Percentiles rank a stretch among this genome's conserved stretches.
These are phyloP conservation scores for Phylloporus sp. DNA, from an alignment of 1,284 basidiomycete genomes.

Conservation along the genomic window DNA sequence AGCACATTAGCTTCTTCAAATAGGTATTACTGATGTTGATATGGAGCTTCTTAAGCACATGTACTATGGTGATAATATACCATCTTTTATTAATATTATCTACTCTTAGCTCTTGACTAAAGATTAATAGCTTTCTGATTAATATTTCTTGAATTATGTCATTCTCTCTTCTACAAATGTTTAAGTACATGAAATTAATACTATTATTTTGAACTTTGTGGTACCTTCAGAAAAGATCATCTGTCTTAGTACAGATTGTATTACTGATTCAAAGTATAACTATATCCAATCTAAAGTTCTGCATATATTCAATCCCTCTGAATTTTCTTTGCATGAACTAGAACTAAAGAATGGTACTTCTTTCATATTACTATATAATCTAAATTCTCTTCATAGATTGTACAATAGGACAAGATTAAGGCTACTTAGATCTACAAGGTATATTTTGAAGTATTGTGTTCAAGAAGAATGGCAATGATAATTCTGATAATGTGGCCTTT, in stretches of 20 bases:
- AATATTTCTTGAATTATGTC: background rate
- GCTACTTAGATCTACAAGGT: too few relatives aligned
- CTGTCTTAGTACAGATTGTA: too few relatives aligned
- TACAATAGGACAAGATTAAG: background rate
- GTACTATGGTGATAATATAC: constrained; percentile 17
- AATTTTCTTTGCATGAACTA: background rate
- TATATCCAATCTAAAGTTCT: background rate
- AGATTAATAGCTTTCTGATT: background rate
- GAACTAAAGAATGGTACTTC: background rate
- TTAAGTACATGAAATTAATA: constrained; percentile 14
- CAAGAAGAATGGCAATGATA: too few relatives aligned
- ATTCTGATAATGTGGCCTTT: too few relatives aligned
- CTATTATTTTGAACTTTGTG: constrained; percentile 5
- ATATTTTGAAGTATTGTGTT: too few relatives aligned
- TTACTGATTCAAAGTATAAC: too few relatives aligned
- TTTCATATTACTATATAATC: background rate
- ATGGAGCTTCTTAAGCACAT: constrained; percentile 33
- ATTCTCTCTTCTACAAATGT: background rate
- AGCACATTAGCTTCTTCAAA: background rate
- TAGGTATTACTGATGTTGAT: background rate
- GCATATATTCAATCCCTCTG: background rate
- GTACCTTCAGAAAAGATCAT: too few relatives aligned
- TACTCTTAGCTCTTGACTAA: too few relatives aligned
- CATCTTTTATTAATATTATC: too few relatives aligned
- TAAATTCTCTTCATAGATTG: background rate